Base-by-base conservation (phyloP, 2,329 filamentous ascomycete species). In the Talaromyces rugulosus region DNA sequence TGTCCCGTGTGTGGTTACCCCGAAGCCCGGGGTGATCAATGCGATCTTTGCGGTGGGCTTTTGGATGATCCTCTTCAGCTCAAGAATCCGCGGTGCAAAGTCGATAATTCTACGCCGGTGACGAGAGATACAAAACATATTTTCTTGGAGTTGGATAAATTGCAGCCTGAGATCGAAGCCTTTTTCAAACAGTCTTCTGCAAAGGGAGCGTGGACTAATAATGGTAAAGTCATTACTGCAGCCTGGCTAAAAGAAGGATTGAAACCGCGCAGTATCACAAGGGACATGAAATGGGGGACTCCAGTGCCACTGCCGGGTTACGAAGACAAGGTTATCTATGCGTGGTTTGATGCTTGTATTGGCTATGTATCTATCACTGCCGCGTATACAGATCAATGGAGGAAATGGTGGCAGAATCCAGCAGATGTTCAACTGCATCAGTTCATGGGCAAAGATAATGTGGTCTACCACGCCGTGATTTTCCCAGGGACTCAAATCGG, bases 381-480 rank as follows among this genome's bases (percentile, higher is more conserved):
- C 47, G 81, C 74, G 40, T 83, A 83, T 68, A 83, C 81, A 3
- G 77, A 81, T 44, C 74, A 83, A 62, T 83, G 81, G 81, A 77
- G 82, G 73, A 78, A 82, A 70, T 83, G 81, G 81, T 83, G 81
- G 81, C 73, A 76, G 57, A 80, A 82, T 67, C 81, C 81, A 3
- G 80, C 81, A 3, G 80, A 82, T 27, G 81, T 83, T 60, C 75
- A 77, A 65, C 74, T 83, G 7, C 82, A 82, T 70, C 81, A 83
- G 73, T 78, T 82, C 75, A 82, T 83, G 80, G 81, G 81, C 72
- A 83, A 83, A 69, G 81, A 83, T 69, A 83, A 83, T 63, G 81
- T 83, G 4, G 80, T 80, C 4, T 83, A 82, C 74, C 81, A 83
- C 70, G 80, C 80, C 2, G 80, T 83, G 44, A 79, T 83, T 59